Base-by-base conservation (phyloP, 1,284 basidiomycete genomes). In the Leccinum idahoense region DNA sequence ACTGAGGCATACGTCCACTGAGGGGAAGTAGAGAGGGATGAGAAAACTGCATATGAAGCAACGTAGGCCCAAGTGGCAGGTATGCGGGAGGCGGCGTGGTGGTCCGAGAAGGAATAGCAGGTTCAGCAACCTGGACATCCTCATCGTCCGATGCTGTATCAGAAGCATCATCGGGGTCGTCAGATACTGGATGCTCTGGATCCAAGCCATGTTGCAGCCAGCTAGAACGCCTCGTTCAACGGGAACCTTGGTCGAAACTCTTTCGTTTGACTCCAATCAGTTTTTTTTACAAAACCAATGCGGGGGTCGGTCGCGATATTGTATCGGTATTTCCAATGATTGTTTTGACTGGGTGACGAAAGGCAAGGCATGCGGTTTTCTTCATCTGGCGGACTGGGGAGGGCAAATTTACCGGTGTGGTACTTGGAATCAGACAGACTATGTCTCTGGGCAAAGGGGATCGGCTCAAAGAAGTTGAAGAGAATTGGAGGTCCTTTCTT, bases 361-460 rank as follows among this genome's bases (percentile, higher is more conserved):
- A 41, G 29, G 10, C 14, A 10, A 39, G 68, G 73, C 14, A 73
- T 74, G 59, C 72, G 69, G 58, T 80, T 79, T 60, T 78, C 75
- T 59, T 86, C 84, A 57, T 82, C 79, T 3, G 83, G 82, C 5
- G 87, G 84, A 62, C 81, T 86, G 2, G 87, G 83, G 54, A 90
- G 74, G 5, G 88, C 83, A 71, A 92, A 93, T 74, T 92, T 92
- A 23, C 90, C 90, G 26, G 79, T 68, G 3, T 81, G 79, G 71
- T 93, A 93, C 74, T 92, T 92, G 10, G 82, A 84, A 70, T 92
- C 90, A 5, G 82, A 78, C 5, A 78, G 64, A 23, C 80, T 77
- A 69, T 92, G 87, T 49, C 80, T 83, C 2, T 77, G 72, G 0
- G 86, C 82, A 66, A 93, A 93, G 0, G 84, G 83, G 37, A 93